Percentiles rank a stretch among this genome's conserved stretches.
phyloP scores from a whole-genome alignment of 306 rosid species.

The Vachellia pachyceras region DNA sequence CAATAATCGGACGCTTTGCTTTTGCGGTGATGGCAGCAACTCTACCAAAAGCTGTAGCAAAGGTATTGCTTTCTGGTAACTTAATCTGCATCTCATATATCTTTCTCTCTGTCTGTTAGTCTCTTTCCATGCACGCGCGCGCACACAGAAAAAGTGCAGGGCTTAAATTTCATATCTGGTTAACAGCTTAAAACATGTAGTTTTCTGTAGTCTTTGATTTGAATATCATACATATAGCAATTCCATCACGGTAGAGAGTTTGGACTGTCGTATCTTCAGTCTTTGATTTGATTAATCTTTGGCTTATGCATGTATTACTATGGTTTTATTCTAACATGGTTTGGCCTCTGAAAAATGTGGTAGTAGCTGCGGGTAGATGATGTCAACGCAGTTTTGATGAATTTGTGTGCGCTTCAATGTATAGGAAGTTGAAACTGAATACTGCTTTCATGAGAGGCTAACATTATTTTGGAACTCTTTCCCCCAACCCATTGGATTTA shows the following conservation, averaged over 20 bases:
- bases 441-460: background rate
- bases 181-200: background rate
- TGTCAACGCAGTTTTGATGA: background rate
- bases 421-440: background rate
- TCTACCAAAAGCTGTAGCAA: conserved; percentile 39
- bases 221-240: no score
- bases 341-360: background rate
- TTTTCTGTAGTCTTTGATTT: background rate
- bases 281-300: background rate
- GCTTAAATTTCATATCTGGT: background rate
- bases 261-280: background rate
- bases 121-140: background rate
- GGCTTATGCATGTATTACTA: background rate
- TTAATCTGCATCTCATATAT: background rate
- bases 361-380: background rate
- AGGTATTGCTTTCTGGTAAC: conserved; percentile 31
- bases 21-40: conserved; percentile 44
- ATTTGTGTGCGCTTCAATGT: no score
- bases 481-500: no score
- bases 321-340: no score
- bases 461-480: background rate
- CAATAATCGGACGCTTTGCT: conserved; percentile 12
- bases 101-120: background rate
- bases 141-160: background rate
- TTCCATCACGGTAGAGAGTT: background rate